Base-by-base conservation (phyloP, 805 yeast genomes). In the Candida coleopterorum region DNA sequence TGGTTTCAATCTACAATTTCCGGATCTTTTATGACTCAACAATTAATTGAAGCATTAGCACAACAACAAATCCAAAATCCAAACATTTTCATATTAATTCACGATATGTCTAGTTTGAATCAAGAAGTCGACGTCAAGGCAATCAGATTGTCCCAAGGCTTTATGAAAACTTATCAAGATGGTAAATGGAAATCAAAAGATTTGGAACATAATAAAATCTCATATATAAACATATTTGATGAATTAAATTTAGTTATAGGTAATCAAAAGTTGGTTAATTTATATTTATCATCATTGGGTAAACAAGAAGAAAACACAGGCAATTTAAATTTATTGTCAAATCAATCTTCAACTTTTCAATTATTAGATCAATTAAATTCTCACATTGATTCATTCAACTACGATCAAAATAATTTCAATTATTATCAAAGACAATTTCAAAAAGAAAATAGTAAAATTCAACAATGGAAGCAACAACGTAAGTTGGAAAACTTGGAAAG, bases 331-430 rank as follows among this genome's bases (percentile, higher is more conserved):
- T 62, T 68, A 45, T 59, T 64, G 29, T 60, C 71, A 17, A 67
- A 66, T 52, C 67, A 65, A 43, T 62, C 62, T 48, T 64, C 60
- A 42, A 65, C 72, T 30, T 61, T 69, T 14, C 71, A 68, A 48
- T 62, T 68, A 43, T 74, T 79, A 41, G 89, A 83, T 53, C 73
- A 74, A 32, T 68, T 84, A 46, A 72, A 77, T 53, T 80, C 77
- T 43, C 75, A 85, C 35, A 72, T 85, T 27, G 93, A 85, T 58
- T 79, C 81, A 33, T 79, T 77, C 64, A 81, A 80, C 64, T 80
- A 80, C 56, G 88, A 81, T 55, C 85, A 82, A 56, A 80, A 81
- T 47, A 84, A 80, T 62, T 79, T 81, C 70, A 81, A 83, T 68
- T 84, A 81, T 62, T 83, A 76, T 67, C 93, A 84, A 64, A 78